phyloP scores from a whole-genome alignment of 73 alveolate genomes.

The Strombidium stylifer region DNA sequence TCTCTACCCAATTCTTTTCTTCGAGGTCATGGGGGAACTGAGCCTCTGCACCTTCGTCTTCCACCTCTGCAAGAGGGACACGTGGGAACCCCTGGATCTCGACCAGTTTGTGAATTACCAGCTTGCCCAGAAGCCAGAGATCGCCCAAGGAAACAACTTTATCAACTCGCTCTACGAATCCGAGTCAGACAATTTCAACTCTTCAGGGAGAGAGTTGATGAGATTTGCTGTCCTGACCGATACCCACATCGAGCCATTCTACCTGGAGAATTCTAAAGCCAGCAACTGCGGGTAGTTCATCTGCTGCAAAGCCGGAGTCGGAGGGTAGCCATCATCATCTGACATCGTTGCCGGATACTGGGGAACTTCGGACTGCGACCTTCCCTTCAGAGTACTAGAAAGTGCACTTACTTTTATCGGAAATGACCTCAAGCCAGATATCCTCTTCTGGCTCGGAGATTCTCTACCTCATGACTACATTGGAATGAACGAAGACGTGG shows the following conservation, averaged over 20 bases:
- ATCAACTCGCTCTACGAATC: no score
- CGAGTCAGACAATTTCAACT: no score
- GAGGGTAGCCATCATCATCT: conserved; percentile 69
- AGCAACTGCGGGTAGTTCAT: conserved; percentile 70
- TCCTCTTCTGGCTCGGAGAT: conserved; percentile 79
- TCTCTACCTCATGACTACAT: conserved; percentile 64
- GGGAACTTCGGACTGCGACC: conserved; percentile 79
- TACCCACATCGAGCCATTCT: conserved; percentile 81
- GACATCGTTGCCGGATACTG: conserved; percentile 65
- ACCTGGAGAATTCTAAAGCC: conserved; percentile 72
- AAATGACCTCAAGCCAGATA: conserved; percentile 49
- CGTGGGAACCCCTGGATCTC: no score
- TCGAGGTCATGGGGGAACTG: no score
- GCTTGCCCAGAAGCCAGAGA: no score
- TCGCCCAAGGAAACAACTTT: no score
- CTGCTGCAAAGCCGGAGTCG: conserved; percentile 81
- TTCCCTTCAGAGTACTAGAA: conserved; percentile 34
- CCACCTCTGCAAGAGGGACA: no score
- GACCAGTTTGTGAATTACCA: no score
- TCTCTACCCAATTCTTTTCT: no score
- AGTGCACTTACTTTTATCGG: conserved; percentile 2
- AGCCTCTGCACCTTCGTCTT: no score
- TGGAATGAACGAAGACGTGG: not conserved
- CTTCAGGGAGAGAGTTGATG: no score
- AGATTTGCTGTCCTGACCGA: conserved; percentile 85